These are phyloP conservation scores for Biscutella laevigata DNA, from an alignment of 441 rosid genomes.

Conservation along the genomic window DNA sequence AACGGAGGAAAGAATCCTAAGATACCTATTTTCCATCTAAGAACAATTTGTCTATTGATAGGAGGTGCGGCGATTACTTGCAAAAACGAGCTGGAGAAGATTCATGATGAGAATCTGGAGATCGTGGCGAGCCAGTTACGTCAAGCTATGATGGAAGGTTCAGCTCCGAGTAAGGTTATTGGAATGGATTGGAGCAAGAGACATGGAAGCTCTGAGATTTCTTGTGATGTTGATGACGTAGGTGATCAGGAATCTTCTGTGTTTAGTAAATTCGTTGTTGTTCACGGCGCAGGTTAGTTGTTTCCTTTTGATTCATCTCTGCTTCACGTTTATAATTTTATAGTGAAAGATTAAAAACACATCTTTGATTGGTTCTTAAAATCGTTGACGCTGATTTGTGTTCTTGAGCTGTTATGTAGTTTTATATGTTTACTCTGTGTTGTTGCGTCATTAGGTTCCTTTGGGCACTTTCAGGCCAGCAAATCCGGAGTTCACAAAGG, in stretches of 20 bases:
- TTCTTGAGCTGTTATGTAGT: not conserved
- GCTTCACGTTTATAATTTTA: not conserved
- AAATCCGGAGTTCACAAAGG: slow-evolving; percentile 91
- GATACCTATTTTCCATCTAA: not conserved
- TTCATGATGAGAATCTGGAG: slow-evolving; percentile 60
- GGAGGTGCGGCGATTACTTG: slow-evolving; percentile 93
- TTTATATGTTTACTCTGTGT: not conserved
- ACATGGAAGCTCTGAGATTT: slow-evolving; percentile 43
- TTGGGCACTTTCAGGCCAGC: slow-evolving; percentile 97
- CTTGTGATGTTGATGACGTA: slow-evolving; percentile 34
- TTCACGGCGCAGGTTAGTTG: slow-evolving; percentile 84
- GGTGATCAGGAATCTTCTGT: slow-evolving; percentile 27
- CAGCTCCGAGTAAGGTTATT: slow-evolving; percentile 32
- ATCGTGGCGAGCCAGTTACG: slow-evolving; percentile 56
- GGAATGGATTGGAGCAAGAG: slow-evolving; percentile 96
- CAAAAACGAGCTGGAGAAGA: slow-evolving; percentile 76
- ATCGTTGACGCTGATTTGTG: slow-evolving; percentile 2
- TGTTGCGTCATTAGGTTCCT: slow-evolving; percentile 56
- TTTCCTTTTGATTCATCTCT: not conserved
- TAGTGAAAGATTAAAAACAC: not conserved
- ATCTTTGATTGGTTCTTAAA: not conserved
- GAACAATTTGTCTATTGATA: slow-evolving; percentile 13
- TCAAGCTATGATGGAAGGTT: slow-evolving; percentile 41
- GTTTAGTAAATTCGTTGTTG: slow-evolving; percentile 56
- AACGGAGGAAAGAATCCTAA: not conserved